Conservation (phyloP, 352 stramenopile species). For the Phytophthora cryptogea region DNA sequence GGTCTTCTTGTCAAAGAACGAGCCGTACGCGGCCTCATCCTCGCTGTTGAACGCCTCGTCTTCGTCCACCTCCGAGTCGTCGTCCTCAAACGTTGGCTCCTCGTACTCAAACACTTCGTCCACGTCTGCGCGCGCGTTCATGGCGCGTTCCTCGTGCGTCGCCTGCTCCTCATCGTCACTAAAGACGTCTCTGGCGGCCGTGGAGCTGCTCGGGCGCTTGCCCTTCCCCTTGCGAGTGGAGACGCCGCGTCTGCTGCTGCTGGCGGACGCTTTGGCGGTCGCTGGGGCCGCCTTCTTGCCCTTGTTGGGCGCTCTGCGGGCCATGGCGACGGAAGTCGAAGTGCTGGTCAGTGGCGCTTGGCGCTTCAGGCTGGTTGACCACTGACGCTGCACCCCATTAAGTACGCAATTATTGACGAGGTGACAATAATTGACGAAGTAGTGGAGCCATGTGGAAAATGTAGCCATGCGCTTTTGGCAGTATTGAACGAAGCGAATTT, state of each 20-base stretch:
- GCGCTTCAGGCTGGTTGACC: slow-evolving; percentile 11
- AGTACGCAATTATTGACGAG: slow-evolving; percentile 8
- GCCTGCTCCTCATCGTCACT: slow-evolving; percentile 81
- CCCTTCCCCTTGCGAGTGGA: slow-evolving; percentile 3
- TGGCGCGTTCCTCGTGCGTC: slow-evolving; percentile 50
- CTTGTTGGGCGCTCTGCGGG: slow-evolving; percentile 25
- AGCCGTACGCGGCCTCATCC: slow-evolving; percentile 89
- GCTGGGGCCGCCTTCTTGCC: slow-evolving; percentile 12
- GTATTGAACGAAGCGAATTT: too few species aligned
- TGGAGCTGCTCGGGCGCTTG: neutral
- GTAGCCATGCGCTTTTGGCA: too few species aligned
- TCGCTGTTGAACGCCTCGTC: slow-evolving; percentile 95
- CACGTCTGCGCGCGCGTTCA: slow-evolving; percentile 75
- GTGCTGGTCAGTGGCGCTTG: slow-evolving; percentile 10
- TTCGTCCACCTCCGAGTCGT: slow-evolving; percentile 94
- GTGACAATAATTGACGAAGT: too few species aligned
- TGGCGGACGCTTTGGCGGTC: slow-evolving; percentile 2
- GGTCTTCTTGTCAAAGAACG: slow-evolving; percentile 74
- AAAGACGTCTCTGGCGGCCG: slow-evolving; percentile 61
- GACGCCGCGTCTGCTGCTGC: neutral
- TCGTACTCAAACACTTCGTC: slow-evolving; percentile 87
- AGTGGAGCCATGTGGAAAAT: too few species aligned
- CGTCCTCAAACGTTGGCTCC: slow-evolving; percentile 69
- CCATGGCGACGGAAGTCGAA: slow-evolving; percentile 18
- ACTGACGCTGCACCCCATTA: neutral